These are phyloP conservation scores for Syzygium syzygioides DNA, from an alignment of 441 rosid species.

Conservation along the genomic window DNA sequence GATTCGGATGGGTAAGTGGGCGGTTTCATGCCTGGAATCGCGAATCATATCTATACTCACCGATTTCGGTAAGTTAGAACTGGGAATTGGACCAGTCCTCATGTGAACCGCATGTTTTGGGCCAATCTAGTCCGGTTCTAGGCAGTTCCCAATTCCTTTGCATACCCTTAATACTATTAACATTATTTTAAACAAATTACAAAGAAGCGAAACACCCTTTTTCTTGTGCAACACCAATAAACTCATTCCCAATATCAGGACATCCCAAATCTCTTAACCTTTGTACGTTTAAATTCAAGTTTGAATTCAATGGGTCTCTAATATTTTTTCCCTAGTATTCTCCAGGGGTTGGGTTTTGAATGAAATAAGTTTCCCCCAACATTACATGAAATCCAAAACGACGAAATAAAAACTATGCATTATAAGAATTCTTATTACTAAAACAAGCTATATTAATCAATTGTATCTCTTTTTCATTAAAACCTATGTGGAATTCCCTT, in stretches of 20 bases:
- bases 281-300: neutral
- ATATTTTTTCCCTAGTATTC: neutral
- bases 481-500: neutral
- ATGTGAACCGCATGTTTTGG: too few relatives aligned
- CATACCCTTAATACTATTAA: too few relatives aligned
- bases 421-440: neutral
- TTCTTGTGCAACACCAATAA: too few relatives aligned
- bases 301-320: neutral
- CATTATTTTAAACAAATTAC: too few relatives aligned
- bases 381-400: neutral
- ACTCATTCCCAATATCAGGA: accelerated
- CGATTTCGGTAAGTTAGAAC: too few relatives aligned
- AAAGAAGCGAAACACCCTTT: too few relatives aligned
- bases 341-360: accelerated
- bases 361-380: neutral
- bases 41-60: too few relatives aligned
- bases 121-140: too few relatives aligned
- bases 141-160: too few relatives aligned
- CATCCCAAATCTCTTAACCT: neutral
- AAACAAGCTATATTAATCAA: neutral
- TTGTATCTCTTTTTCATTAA: accelerated
- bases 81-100: too few relatives aligned
- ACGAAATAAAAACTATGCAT: neutral
- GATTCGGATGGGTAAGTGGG: too few relatives aligned
- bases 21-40: too few relatives aligned